These are phyloP conservation scores for Metarhizium sp. DNA, from an alignment of 2,329 filamentous ascomycete species.

Conservation along the genomic window DNA sequence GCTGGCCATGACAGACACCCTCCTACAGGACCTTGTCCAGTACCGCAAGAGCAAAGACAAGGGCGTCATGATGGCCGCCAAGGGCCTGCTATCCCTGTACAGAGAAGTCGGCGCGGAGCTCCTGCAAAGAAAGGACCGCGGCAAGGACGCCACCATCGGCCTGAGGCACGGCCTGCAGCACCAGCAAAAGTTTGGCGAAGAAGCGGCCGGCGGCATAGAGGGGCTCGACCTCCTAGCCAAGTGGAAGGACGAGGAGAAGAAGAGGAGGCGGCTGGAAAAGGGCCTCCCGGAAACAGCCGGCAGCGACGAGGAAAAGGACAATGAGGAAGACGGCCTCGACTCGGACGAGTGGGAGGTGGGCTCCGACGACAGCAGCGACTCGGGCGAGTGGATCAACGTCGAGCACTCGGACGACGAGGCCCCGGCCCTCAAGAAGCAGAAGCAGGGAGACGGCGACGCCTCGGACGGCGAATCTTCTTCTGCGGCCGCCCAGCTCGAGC, in stretches of 20 bases:
- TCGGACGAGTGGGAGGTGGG: slow-evolving; percentile 53
- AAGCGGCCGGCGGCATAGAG: slow-evolving; percentile 73
- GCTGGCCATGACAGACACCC: slow-evolving; percentile 88
- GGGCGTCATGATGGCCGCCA: slow-evolving; percentile 97
- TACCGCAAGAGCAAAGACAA: slow-evolving; percentile 98
- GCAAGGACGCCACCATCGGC: slow-evolving; percentile 81
- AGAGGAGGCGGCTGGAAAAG: slow-evolving; percentile 60
- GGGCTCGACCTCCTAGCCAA: slow-evolving; percentile 84
- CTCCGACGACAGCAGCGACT: slow-evolving; percentile 55
- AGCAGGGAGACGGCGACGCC: slow-evolving; percentile 17
- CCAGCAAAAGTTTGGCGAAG: slow-evolving; percentile 74
- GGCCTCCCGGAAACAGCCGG: slow-evolving; percentile 55
- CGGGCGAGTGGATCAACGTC: slow-evolving; percentile 89
- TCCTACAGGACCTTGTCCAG: slow-evolving; percentile 92
- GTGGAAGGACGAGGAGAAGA: slow-evolving; percentile 87
- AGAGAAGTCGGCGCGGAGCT: slow-evolving; percentile 85
- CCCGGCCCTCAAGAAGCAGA: slow-evolving; percentile 42
- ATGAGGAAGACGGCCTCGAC: slow-evolving; percentile 47
- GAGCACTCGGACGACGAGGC: slow-evolving; percentile 73
- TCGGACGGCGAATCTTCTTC: slow-evolving; percentile 22
- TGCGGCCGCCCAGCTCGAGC: slow-evolving; percentile 34
- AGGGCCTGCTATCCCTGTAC: slow-evolving; percentile 83
- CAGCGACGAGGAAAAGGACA: slow-evolving; percentile 50
- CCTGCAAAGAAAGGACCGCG: slow-evolving; percentile 80
- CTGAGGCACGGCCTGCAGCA: slow-evolving; percentile 67